Evolutionary conservation across 148 eudicot species (phyloP), one percentile per base, ranked within the genome.

Genomic region (Limonium bicolor): DNA sequence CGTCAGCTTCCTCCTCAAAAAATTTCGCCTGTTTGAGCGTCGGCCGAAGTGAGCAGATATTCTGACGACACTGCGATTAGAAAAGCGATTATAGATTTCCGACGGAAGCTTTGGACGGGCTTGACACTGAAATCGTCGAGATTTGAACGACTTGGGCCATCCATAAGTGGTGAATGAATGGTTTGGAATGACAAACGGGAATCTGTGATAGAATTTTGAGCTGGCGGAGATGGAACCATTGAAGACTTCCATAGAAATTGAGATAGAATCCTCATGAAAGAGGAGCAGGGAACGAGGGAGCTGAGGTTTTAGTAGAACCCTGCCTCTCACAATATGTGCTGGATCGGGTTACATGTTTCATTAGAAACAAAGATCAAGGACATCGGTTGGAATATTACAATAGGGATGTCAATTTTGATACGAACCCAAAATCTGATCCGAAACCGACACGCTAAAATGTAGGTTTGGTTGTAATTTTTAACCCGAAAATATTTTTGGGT

Each of bases 1-100:
- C 6, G 54, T 62, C 57, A 82, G 71, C 54, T 87, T 87, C 53
- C 72, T 74, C 57, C 94, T 65, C 38, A 87, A 64, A 9, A 73
- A 80, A 46, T 79, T 82, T 0, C 65, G 70, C 10, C 92, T 78
- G 28, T 53, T 67, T 17, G 68, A 33, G 46, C 62, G 76, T 41
- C 76, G 63, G 17, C 73, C 55, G 12, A 63, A 64, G 26, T 55
- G 77, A 52, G 88, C 80, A 12, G 64, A 62, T 46, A 79, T 53
- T 24, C 21, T 65, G 50, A 66, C 41, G 3, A 29, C 63, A 53
- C 49, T 53, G 26, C 63, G 18, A 41, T 15, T 41, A 15, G 46
- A 27, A 9, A 63, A 49, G 20, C 67, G 55, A 3, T 17, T 63
- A 41, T 7, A 29, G 12, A 58, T 29, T 5, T 48, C 30, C 48